Base-by-base conservation (phyloP, 768 basidiomycete genomes). In the Megacollybia marginata region DNA sequence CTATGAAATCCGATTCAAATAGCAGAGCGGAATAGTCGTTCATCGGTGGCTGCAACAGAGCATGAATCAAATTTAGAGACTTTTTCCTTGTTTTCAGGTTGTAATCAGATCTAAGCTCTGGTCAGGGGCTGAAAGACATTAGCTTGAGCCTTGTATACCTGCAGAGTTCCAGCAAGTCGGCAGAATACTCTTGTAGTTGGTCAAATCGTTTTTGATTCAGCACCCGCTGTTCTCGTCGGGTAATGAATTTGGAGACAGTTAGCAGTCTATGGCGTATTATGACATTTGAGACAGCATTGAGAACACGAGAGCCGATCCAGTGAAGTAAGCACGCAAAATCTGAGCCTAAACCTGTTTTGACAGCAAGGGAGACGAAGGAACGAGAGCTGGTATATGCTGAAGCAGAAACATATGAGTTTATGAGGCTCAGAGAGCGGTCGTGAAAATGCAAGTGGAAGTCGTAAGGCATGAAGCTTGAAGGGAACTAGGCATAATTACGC, bases 1-100 rank as follows among this genome's bases (percentile, higher is more conserved):
- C 44, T 13, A 51, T 20, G 33, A 56, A 56, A 13, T 53, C 52
- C 9, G 55, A 52, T 32, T 51, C 34, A 19, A 49, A 19, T 16
- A 49, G 20, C 12, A 44, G 2, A 42, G 16, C 31, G 5, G 48
- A 47, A 5, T 18, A 33, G 15, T 15, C 42, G 10, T 44, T 33
- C 13, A 32, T 31, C 11, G 48, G 48, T 19, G n/a, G 47, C 13
- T 40, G 18, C n/a, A 49, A 31, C 12, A 49, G 38, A 15, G 43
- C 33, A 12, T 47, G n/a, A 44, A 49, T 49, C 15, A 49, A 31
- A 1, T 15, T 31, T 9, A 49, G 32, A 18, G 48, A 46, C 42
- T 33, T 49, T 9, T 42, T 19, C 31, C 38, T 44, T 31, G 44
- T 40, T 20, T 28, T 44, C 42, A 44, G 20, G 9, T 18, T 28